phyloP scores from a whole-genome alignment of 495 filamentous ascomycete genomes.

The Rostrohypoxylon terebratum region DNA sequence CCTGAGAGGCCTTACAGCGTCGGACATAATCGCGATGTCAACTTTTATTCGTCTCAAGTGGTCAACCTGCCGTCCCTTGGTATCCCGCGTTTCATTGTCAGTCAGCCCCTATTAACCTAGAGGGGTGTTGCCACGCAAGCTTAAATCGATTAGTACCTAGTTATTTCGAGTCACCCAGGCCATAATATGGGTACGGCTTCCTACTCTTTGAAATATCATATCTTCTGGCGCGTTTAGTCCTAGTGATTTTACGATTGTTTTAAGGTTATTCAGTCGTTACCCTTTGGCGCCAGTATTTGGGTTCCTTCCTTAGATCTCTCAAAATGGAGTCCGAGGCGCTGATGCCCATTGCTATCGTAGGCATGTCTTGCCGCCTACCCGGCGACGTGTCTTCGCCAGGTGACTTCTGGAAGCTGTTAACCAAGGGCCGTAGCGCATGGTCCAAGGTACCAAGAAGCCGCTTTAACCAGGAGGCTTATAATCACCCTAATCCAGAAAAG shows the following conservation, averaged over 20 bases:
- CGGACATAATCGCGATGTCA: constrained; percentile 21
- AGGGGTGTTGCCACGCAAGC: constrained; percentile 11
- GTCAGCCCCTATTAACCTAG: neutral
- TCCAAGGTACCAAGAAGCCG: constrained; percentile 70
- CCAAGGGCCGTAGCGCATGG: constrained; percentile 54
- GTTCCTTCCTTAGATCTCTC: constrained; percentile 18
- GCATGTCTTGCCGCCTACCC: constrained; percentile 62
- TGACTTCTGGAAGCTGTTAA: constrained; percentile 62
- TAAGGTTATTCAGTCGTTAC: constrained; percentile 7
- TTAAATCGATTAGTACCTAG: constrained; percentile 21
- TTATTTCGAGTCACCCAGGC: neutral
- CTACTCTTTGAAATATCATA: constrained; percentile 21
- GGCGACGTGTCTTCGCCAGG: constrained; percentile 56
- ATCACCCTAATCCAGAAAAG: constrained; percentile 67
- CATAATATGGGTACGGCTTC: neutral
- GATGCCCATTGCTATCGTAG: constrained; percentile 58
- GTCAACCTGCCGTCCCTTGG: constrained; percentile 9
- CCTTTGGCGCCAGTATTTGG: constrained; percentile 17
- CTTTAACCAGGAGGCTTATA: constrained; percentile 73
- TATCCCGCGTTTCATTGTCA: constrained; percentile 28
- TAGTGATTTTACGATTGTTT: neutral
- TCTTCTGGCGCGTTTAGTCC: constrained; percentile 15
- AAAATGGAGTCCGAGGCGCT: constrained; percentile 41
- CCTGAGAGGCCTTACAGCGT: neutral
- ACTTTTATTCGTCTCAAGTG: constrained; percentile 14